Conservation (phyloP, 805 yeast species). For the Saccharomycopsis fodiens region DNA sequence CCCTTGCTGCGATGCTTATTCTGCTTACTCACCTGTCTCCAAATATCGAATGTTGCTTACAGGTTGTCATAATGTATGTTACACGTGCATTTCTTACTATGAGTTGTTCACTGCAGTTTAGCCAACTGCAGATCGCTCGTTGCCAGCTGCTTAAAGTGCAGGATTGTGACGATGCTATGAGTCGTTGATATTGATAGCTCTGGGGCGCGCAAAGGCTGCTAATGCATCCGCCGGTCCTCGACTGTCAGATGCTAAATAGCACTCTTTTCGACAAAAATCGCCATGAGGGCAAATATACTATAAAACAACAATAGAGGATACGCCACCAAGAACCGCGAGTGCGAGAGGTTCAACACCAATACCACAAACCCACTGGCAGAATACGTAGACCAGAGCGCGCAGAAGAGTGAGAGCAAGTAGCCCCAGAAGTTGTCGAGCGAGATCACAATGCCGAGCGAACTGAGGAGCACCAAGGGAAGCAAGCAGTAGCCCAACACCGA, state of each 20-base stretch:
- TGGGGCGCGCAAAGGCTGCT: no score
- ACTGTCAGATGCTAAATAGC: no score
- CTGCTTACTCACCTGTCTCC: no score
- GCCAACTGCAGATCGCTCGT: no score
- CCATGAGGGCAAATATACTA: slow-evolving; percentile 92
- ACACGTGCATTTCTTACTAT: no score
- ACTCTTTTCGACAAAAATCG: slow-evolving; percentile 63
- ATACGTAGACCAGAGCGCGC: slow-evolving; percentile 86
- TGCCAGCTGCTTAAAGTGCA: no score
- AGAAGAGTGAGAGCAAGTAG: slow-evolving; percentile 54
- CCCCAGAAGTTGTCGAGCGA: slow-evolving; percentile 71
- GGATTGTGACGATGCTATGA: no score
- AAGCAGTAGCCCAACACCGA: slow-evolving; percentile 91
- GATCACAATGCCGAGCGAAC: slow-evolving; percentile 61
- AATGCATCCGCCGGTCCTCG: no score
- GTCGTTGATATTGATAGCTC: no score
- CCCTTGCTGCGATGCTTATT: no score
- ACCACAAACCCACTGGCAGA: slow-evolving; percentile 92
- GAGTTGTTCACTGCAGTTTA: no score
- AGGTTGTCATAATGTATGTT: background rate
- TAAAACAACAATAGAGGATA: slow-evolving; percentile 90
- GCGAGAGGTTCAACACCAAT: slow-evolving; percentile 70
- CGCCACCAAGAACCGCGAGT: slow-evolving; percentile 85
- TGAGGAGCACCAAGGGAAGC: slow-evolving; percentile 74
- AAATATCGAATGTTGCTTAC: no score